Evolutionary conservation across 768 basidiomycete genomes (phyloP).

Genomic region (Serpula lacrymans): DNA sequence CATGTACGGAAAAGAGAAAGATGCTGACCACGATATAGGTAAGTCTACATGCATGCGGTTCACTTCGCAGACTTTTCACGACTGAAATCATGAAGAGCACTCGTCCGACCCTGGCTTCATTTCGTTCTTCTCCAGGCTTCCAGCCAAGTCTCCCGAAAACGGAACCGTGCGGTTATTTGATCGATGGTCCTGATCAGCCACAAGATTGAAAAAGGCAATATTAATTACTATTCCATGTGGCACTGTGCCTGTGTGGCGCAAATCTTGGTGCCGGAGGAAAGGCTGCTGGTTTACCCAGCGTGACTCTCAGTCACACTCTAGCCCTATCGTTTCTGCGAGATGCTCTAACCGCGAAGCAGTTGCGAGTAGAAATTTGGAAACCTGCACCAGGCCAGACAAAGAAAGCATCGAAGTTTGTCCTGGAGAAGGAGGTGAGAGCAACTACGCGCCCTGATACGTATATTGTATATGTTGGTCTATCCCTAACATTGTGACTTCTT

Average conservation of each 20-base stretch:
- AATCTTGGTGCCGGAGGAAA: constrained; percentile 67
- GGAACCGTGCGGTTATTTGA: constrained; percentile 89
- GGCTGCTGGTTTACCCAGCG: constrained; percentile 64
- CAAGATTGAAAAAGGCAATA: no score
- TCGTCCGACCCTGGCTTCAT: constrained; percentile 78
- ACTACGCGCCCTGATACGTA: background rate
- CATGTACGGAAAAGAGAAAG: constrained; percentile 69
- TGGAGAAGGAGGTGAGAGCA: constrained; percentile 72
- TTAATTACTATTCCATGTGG: no score
- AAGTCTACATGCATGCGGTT: background rate
- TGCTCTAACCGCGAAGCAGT: constrained; percentile 84
- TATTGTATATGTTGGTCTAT: background rate
- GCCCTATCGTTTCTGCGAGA: constrained; percentile 85
- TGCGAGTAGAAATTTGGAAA: constrained; percentile 89
- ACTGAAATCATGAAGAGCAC: constrained; percentile 40
- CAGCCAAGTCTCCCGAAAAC: constrained; percentile 63
- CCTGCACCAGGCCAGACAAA: constrained; percentile 73
- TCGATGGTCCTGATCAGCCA: constrained; percentile 85
- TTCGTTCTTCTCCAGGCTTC: constrained; percentile 60
- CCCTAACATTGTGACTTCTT: constrained; percentile 21
- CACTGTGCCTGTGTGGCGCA: no score
- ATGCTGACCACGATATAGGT: constrained; percentile 35
- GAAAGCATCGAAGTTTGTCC: constrained; percentile 67
- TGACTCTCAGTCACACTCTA: constrained; percentile 69
- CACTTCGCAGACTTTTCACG: constrained; percentile 5